Base-by-base conservation (phyloP, 192 early-diverging fungal species). In the Pilaira anomala region DNA sequence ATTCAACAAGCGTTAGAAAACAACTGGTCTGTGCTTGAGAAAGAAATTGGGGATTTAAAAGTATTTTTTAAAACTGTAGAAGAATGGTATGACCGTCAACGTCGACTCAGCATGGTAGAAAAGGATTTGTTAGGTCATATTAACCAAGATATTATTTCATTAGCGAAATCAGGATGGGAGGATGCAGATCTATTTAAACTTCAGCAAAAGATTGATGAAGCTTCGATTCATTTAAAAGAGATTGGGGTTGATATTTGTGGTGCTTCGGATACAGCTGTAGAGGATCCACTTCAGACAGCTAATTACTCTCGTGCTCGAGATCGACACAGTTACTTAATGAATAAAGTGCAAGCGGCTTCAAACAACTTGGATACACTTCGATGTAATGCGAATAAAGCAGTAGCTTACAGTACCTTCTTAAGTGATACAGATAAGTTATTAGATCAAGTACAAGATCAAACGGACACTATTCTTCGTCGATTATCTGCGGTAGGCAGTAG, bases 21-120 rank as follows among this genome's bases (percentile, higher is more conserved):
- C 3, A 57, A 71, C 28, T 71, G 69, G 69, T 12, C 14, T 1
- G 19, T 21, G 14, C 48, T 71, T 11, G 36, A 22, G 19, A 26
- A 54, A 7, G 60, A 60, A 41, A 59, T 71, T 7, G 51, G 65
- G 12, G 46, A 52, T 7, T 28, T 71, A 5, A 28, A 39, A 11
- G 14, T n/a, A 1, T 71, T 71, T 44, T 24, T 40, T 7, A 39
- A 65, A 13, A 60, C 46, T 2, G 62, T 71, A 21, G 46, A 41
- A 3, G 63, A 65, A 19, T 71, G 69, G 69, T 71, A 65, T 30
- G 57, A 71, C 16, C 59, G 62, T 44, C 69, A 71, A 29, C 48
- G 62, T 6, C 30, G 57, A 7, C 19, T 71, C 3, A 60, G 63
- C 18, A 42, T 33, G 22, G 69, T 71, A 14, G 62, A 71, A 16